A percentile compares a stretch with the other conserved stretches of the same genome.
These are phyloP conservation scores for Quaeritorhiza haematococci DNA, from an alignment of 371 early-diverging fungal species.

Conservation along the genomic window DNA sequence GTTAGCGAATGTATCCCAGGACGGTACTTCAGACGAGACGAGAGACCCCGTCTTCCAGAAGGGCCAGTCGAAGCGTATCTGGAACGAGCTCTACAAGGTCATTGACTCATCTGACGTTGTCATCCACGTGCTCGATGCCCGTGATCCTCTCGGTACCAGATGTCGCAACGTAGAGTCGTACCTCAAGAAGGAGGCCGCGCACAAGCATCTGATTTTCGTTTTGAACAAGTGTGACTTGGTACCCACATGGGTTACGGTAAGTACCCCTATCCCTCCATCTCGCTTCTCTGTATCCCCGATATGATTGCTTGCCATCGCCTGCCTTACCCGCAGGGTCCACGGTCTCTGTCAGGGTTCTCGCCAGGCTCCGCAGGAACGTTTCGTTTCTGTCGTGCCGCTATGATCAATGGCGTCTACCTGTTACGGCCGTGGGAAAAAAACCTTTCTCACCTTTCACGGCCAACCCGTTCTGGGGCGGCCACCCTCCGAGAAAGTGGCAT, in stretches of 20 bases:
- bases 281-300: too few relatives aligned
- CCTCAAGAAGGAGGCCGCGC: conserved; percentile 88
- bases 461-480: conserved; percentile 37
- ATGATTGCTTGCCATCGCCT: too few relatives aligned
- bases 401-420: conserved; percentile 13
- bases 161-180: conserved; percentile 90
- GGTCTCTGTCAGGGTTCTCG: too few relatives aligned
- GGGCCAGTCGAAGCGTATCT: conserved; percentile 97
- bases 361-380: too few relatives aligned
- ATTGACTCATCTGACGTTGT: conserved; percentile 98
- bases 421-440: conserved; percentile 42
- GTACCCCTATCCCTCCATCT: too few relatives aligned
- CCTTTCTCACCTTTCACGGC: conserved; percentile 5
- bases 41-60: conserved; percentile 85
- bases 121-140: conserved; percentile 97
- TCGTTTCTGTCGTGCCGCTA: too few relatives aligned
- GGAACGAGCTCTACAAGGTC: conserved; percentile 98
- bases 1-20: conserved; percentile 61
- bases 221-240: conserved; percentile 99
- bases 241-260: conserved; percentile 97
- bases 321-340: too few relatives aligned
- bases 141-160: conserved; percentile 97
- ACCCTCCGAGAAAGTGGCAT: conserved; percentile 10
- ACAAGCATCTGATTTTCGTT: conserved; percentile 98
- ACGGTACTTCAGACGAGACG: conserved; percentile 66